A percentile compares a stretch with the other conserved stretches of the same genome.
phyloP scores from a whole-genome alignment of 345 rosid species.

The Psidium guajava region DNA sequence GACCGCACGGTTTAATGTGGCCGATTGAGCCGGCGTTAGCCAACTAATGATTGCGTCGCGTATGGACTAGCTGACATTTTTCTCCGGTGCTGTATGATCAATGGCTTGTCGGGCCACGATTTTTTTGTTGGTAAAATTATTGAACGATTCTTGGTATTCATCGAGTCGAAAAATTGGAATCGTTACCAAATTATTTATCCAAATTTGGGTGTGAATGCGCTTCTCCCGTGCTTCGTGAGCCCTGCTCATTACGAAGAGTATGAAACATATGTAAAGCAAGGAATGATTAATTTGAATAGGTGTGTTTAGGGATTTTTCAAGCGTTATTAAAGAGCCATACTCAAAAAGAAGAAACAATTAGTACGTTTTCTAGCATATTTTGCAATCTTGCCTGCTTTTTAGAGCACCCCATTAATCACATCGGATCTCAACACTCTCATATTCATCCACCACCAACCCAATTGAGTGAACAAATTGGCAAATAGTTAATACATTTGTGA shows the following conservation, averaged over 20 bases:
- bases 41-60: neutral
- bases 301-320: neutral
- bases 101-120: neutral
- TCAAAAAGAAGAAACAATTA: neutral
- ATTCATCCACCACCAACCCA: neutral
- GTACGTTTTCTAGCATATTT: neutral
- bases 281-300: neutral
- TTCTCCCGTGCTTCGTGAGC: neutral
- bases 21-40: neutral
- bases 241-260: neutral
- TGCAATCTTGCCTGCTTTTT: neutral
- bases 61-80: neutral
- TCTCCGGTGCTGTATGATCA: neutral
- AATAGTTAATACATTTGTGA: neutral
- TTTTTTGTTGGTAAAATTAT: neutral
- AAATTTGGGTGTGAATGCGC: neutral
- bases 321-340: neutral
- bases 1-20: neutral
- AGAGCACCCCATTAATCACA: neutral
- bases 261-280: neutral
- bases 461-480: neutral
- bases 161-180: neutral
- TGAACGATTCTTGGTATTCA: neutral
- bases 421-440: neutral
- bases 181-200: neutral